phyloP scores from a whole-genome alignment of 176 grass and related monocot species.

The Chloris gayana region DNA sequence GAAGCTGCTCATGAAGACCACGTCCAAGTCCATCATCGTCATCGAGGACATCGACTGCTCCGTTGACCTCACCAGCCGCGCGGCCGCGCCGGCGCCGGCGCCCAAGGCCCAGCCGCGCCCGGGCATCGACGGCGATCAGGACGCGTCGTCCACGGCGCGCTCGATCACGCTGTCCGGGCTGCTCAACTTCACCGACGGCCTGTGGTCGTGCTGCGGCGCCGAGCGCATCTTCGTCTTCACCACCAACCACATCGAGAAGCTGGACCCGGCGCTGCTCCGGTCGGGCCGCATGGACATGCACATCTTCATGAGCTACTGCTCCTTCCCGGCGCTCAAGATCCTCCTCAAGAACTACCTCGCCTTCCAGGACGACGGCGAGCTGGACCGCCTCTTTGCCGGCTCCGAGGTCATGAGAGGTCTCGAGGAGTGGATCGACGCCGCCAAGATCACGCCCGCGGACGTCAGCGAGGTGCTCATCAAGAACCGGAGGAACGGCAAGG shows the following conservation, averaged over 20 bases:
- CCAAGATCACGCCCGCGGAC: constrained; percentile 86
- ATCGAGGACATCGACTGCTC: constrained; percentile 99
- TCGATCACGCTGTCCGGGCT: constrained; percentile 76
- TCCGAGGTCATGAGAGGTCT: constrained; percentile 10
- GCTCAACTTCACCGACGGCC: constrained; percentile 89
- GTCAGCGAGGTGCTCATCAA: constrained; percentile 92
- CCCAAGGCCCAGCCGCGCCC: background rate
- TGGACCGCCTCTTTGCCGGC: background rate
- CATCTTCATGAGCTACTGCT: constrained; percentile 85
- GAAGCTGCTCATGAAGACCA: constrained; percentile 92
- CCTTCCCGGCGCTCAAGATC: constrained; percentile 68
- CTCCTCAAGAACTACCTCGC: constrained; percentile 81
- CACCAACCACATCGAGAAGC: constrained; percentile 90
- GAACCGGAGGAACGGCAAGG: constrained; percentile 55
- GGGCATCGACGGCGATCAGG: constrained; percentile 38
- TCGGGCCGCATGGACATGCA: constrained; percentile 97
- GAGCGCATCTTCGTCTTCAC: constrained; percentile 97
- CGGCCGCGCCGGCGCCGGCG: background rate
- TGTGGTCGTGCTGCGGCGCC: constrained; percentile 91
- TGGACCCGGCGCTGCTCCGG: constrained; percentile 85
- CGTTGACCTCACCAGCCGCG: constrained; percentile 73
- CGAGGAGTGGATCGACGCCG: constrained; percentile 50
- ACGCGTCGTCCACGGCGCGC: background rate
- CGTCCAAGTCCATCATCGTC: constrained; percentile 87
- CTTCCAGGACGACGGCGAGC: constrained; percentile 21